Conservation (phyloP, 2,329 filamentous ascomycete genomes). For the Colletotrichum sp. region DNA sequence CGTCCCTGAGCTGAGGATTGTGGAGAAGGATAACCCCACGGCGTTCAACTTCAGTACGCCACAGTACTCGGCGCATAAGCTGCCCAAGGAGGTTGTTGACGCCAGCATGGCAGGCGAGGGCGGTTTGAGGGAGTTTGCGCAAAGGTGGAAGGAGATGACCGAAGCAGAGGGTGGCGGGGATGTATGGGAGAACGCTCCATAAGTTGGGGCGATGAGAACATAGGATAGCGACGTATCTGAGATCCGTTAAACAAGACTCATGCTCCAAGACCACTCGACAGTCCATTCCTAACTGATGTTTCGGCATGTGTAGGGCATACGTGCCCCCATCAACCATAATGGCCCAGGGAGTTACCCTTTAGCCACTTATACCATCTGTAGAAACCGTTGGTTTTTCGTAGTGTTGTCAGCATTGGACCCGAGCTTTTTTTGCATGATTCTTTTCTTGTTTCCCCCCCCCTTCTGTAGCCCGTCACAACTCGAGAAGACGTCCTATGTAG, state of each 20-base stretch:
- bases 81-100: slow-evolving; percentile 90
- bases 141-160: slow-evolving; percentile 71
- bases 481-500: background rate
- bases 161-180: slow-evolving; percentile 41
- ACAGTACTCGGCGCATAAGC: slow-evolving; percentile 93
- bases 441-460: too few relatives aligned
- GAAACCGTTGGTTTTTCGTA: background rate
- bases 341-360: too few relatives aligned
- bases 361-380: background rate
- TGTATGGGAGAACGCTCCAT: slow-evolving; percentile 38
- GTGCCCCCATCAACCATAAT: too few relatives aligned
- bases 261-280: background rate
- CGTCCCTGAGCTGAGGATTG: slow-evolving; percentile 75
- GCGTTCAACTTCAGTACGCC: slow-evolving; percentile 85
- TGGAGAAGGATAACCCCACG: slow-evolving; percentile 84
- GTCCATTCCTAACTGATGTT: accelerated
- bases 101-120: slow-evolving; percentile 72
- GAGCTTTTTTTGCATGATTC: background rate
- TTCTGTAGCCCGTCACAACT: too few relatives aligned
- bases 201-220: background rate
- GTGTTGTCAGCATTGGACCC: background rate
- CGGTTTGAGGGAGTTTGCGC: slow-evolving; percentile 80
- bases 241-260: background rate
- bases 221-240: background rate
- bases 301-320: background rate